Evolutionary conservation across 2,329 filamentous ascomycete species (phyloP).

Genomic region (Cordyceps pruinosa): DNA sequence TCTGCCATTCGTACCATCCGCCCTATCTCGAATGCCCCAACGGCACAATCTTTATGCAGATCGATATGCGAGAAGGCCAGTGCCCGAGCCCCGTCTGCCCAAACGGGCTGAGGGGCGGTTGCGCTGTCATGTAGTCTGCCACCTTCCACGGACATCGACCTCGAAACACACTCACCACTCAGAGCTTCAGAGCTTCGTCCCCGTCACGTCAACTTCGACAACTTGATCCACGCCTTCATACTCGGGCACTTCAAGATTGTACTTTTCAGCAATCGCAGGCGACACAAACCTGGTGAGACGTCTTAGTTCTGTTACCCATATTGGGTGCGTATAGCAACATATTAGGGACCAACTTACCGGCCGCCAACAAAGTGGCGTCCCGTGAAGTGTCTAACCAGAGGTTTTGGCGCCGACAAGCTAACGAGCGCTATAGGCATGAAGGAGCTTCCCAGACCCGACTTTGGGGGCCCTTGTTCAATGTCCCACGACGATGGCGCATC

Average conservation of each 20-base stretch:
- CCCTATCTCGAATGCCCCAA: slow-evolving; percentile 41
- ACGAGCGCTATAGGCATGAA: slow-evolving; percentile 79
- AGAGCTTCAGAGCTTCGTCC: slow-evolving; percentile 43
- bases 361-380: slow-evolving; percentile 91
- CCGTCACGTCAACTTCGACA: slow-evolving; percentile 58
- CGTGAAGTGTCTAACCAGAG: slow-evolving; percentile 72
- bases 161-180: slow-evolving; percentile 16
- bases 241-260: slow-evolving; percentile 71
- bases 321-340: background rate
- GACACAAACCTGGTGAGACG: slow-evolving; percentile 61
- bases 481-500: slow-evolving; percentile 95
- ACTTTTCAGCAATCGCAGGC: slow-evolving; percentile 72
- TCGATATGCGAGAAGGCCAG: slow-evolving; percentile 45
- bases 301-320: slow-evolving; percentile 11
- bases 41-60: slow-evolving; percentile 32
- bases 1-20: slow-evolving; percentile 46
- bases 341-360: slow-evolving; percentile 43
- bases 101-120: slow-evolving; percentile 50
- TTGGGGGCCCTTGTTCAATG: slow-evolving; percentile 78
- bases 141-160: slow-evolving; percentile 7
- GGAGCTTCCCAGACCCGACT: slow-evolving; percentile 65
- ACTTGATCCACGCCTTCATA: slow-evolving; percentile 88
- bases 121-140: slow-evolving; percentile 42
- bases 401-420: slow-evolving; percentile 90
- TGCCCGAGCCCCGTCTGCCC: slow-evolving; percentile 55